phyloP scores from a whole-genome alignment of 495 filamentous ascomycete species.

The Penicillium mononematosum region DNA sequence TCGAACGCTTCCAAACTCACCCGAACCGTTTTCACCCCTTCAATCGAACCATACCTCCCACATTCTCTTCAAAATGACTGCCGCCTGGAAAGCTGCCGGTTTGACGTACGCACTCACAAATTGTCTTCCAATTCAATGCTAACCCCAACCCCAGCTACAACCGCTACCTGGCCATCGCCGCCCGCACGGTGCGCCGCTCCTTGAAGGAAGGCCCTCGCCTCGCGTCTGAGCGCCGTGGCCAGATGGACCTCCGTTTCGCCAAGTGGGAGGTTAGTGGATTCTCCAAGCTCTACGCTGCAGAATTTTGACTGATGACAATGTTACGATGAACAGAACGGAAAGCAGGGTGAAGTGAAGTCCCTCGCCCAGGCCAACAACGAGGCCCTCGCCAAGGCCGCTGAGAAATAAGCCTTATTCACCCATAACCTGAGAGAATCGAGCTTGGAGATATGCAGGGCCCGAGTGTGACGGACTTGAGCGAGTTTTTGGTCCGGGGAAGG shows the following conservation, averaged over 20 bases:
- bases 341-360: conserved; percentile 83
- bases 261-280: conserved; percentile 80
- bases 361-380: conserved; percentile 70
- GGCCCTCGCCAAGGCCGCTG: conserved; percentile 47
- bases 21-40: conserved; percentile 35
- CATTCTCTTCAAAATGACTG: conserved; percentile 77
- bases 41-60: conserved; percentile 29
- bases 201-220: conserved; percentile 91
- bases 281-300: neutral
- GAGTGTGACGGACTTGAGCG: conserved; percentile 19
- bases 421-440: conserved; percentile 17
- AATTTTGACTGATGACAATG: conserved; percentile 24
- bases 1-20: conserved; percentile 39
- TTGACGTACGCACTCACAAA: conserved; percentile 67
- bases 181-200: conserved; percentile 68
- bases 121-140: conserved; percentile 21
- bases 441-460: conserved; percentile 20
- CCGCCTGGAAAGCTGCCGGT: conserved; percentile 97
- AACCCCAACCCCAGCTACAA: conserved; percentile 47
- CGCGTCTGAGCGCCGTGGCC: conserved; percentile 81
- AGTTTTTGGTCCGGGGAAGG: conserved; percentile 23
- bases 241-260: conserved; percentile 86
- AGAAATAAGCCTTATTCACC: conserved; percentile 39
- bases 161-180: conserved; percentile 56
- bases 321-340: conserved; percentile 70